phyloP scores from a whole-genome alignment of 2,329 filamentous ascomycete genomes.

The Kalaharituber pfeilii region DNA sequence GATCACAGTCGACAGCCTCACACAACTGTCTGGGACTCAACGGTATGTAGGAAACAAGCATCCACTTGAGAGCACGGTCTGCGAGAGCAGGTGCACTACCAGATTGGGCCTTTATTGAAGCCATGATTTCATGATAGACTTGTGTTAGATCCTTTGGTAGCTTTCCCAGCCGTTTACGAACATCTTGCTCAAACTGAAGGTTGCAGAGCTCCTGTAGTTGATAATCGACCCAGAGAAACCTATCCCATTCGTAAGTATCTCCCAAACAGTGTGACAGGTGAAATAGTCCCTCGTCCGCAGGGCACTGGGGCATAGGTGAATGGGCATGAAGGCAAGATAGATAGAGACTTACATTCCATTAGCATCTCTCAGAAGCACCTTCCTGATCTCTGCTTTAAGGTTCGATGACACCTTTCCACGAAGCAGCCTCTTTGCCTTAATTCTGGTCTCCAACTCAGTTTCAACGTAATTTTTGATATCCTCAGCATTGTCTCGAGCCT shows the following conservation, averaged over 20 bases:
- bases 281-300: not conserved
- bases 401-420: not conserved
- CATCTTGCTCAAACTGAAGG: not conserved
- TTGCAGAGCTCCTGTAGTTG: slow-evolving; percentile 14
- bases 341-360: slow-evolving; percentile 14
- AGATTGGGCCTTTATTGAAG: not conserved
- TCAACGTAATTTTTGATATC: not conserved
- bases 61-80: slow-evolving; percentile 11
- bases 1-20: not conserved
- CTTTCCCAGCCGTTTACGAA: not conserved
- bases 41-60: slow-evolving; percentile 9
- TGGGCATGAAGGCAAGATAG: no score
- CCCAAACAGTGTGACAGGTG: slow-evolving; percentile 7
- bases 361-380: slow-evolving; percentile 1
- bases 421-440: not conserved
- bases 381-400: slow-evolving; percentile 5
- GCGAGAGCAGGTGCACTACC: not conserved
- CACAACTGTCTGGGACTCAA: slow-evolving; percentile 5
- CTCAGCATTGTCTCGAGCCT: not conserved
- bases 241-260: not conserved
- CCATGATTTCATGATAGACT: not conserved
- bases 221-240: slow-evolving; percentile 2
- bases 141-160: not conserved
- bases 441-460: not conserved
- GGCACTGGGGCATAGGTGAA: no score